Evolutionary conservation across 805 yeast species (phyloP).

Genomic region (Hanseniaspora meyeri): DNA sequence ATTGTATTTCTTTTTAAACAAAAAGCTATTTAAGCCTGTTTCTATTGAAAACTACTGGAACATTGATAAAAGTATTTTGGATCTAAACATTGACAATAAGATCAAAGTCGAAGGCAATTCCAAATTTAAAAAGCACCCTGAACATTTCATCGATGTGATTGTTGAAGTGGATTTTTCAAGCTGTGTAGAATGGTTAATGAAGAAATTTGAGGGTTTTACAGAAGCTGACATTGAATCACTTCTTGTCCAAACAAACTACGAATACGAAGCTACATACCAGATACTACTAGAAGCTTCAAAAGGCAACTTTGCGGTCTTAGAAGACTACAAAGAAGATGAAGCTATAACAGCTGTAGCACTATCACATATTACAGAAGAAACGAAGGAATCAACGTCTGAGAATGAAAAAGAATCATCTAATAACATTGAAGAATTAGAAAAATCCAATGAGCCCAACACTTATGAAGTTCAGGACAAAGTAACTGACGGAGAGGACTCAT

Average conservation of each 20-base stretch:
- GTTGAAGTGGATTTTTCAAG: not conserved
- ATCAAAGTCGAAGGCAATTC: not conserved
- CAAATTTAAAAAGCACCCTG: not conserved
- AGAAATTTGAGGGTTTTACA: not conserved
- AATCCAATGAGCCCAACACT: no score
- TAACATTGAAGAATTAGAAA: no score
- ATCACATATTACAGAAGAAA: not conserved
- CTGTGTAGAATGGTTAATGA: not conserved
- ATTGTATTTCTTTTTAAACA: not conserved
- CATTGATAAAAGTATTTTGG: not conserved
- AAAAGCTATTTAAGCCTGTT: not conserved
- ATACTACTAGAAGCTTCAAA: not conserved
- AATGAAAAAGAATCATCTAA: no score
- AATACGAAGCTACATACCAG: not conserved
- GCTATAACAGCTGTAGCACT: not conserved
- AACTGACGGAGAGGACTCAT: no score
- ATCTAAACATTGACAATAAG: not conserved
- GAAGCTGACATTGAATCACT: not conserved
- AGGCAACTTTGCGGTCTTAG: not conserved
- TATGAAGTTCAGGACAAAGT: no score
- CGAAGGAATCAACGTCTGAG: not conserved
- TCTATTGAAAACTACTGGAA: slow-evolving; percentile 4
- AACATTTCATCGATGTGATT: not conserved
- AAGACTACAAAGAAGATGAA: not conserved
- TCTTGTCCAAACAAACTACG: not conserved